Percentiles rank a stretch among this genome's conserved stretches.
Conservation (phyloP, 306 rosid species). For the Hippophae gyantsensis region DNA sequence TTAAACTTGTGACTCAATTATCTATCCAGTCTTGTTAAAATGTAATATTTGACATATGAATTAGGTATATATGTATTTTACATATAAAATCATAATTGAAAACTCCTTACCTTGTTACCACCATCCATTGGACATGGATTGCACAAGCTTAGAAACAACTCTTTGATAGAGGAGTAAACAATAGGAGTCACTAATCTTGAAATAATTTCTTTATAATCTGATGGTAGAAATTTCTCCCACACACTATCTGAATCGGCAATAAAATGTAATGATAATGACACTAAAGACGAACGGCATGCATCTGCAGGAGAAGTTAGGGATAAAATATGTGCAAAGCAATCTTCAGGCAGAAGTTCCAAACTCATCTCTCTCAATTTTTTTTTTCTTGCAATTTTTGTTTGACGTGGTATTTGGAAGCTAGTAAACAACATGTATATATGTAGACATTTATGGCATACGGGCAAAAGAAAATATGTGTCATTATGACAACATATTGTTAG, state of each 20-base stretch:
- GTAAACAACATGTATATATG: too few relatives aligned
- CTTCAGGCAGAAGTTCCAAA: slow-evolving; percentile 39
- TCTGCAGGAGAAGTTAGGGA: slow-evolving; percentile 46
- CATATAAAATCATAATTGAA: neutral
- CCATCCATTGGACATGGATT: slow-evolving; percentile 39
- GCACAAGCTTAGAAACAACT: slow-evolving; percentile 36
- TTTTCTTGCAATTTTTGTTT: neutral
- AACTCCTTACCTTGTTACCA: slow-evolving; percentile 30
- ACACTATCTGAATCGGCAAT: slow-evolving; percentile 36
- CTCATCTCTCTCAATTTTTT: slow-evolving; percentile 3
- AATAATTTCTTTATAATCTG: slow-evolving; percentile 22
- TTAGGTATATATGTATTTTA: neutral
- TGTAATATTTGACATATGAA: too few relatives aligned
- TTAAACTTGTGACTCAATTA: too few relatives aligned
- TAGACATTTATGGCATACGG: too few relatives aligned
- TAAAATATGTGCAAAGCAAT: slow-evolving; percentile 44
- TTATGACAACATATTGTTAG: too few relatives aligned
- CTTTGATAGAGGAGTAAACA: slow-evolving; percentile 31
- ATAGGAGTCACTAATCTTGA: slow-evolving; percentile 35
- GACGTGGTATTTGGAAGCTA: too few relatives aligned
- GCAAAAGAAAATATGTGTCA: too few relatives aligned
- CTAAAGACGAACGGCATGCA: slow-evolving; percentile 22
- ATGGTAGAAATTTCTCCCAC: slow-evolving; percentile 47
- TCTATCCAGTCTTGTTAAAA: too few relatives aligned
- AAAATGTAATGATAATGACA: slow-evolving; percentile 20